A percentile compares a stretch with the other conserved stretches of the same genome.
Evolutionary conservation across 768 basidiomycete genomes (phyloP).

Genomic region (Boletus rubropictus): DNA sequence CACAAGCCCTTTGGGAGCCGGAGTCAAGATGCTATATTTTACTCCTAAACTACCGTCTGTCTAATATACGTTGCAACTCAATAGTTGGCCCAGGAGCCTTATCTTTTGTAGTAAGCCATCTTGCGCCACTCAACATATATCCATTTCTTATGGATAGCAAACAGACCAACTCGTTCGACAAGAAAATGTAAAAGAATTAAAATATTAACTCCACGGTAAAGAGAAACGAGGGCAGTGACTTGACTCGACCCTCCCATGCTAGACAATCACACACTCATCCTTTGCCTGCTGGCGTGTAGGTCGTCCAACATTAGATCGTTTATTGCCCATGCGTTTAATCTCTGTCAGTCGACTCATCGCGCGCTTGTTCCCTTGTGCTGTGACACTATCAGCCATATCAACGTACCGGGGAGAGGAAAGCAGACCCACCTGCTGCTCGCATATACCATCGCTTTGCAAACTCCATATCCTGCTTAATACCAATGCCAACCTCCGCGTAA

Average conservation of each 20-base stretch:
- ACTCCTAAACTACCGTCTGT: too few relatives aligned
- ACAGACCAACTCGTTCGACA: constrained; percentile 3
- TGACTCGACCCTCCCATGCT: constrained; percentile 14
- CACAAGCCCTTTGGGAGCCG: too few relatives aligned
- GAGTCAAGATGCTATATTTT: too few relatives aligned
- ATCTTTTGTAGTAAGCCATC: too few relatives aligned
- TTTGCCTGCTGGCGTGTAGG: constrained; percentile 92
- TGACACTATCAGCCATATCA: neutral
- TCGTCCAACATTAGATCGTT: constrained; percentile 67
- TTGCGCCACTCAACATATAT: too few relatives aligned
- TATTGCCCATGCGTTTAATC: constrained; percentile 85
- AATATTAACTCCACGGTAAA: neutral
- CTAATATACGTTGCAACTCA: too few relatives aligned
- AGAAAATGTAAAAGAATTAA: constrained; percentile 14
- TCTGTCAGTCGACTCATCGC: constrained; percentile 95
- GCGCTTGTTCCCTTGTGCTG: constrained; percentile 96
- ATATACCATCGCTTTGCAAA: constrained; percentile 99
- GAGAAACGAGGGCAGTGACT: too few relatives aligned
- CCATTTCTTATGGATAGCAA: too few relatives aligned
- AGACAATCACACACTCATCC: constrained; percentile 87
- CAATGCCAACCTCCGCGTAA: constrained; percentile 96
- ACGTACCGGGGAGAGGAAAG: neutral
- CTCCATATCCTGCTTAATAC: constrained; percentile 92
- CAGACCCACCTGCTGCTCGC: constrained; percentile 85
- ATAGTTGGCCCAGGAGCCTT: too few relatives aligned